These are phyloP conservation scores for Aspergillus nomiae DNA, from an alignment of 2,329 filamentous ascomycete genomes.

Conservation along the genomic window DNA sequence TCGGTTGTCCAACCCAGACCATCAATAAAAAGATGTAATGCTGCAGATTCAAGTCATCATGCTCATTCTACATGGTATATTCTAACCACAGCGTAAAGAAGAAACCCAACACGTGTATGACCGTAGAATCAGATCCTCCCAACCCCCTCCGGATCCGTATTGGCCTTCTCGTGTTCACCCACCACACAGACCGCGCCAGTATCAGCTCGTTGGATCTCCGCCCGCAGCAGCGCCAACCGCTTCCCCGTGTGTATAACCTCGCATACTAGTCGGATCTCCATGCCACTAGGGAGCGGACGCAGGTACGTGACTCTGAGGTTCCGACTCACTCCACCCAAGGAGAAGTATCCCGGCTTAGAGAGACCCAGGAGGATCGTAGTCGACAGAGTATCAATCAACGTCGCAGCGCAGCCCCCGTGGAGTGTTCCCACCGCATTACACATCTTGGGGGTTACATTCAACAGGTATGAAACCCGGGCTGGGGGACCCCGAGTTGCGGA, in stretches of 20 bases:
- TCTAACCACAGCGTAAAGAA: neutral
- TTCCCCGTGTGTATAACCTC: slow-evolving; percentile 62
- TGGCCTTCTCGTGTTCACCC: slow-evolving; percentile 68
- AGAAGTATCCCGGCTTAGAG: slow-evolving; percentile 62
- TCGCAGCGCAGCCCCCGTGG: slow-evolving; percentile 76
- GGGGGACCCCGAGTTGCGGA: slow-evolving; percentile 38
- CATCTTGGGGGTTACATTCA: slow-evolving; percentile 76
- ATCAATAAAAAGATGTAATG: neutral
- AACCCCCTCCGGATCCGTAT: slow-evolving; percentile 52
- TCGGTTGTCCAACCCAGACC: neutral
- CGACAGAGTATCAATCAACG: slow-evolving; percentile 69
- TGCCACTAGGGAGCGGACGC: slow-evolving; percentile 59
- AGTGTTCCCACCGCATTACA: slow-evolving; percentile 91
- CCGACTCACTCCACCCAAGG: slow-evolving; percentile 64
- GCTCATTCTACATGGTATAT: neutral
- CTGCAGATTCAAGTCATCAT: neutral
- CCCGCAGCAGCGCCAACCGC: slow-evolving; percentile 56
- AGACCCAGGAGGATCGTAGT: slow-evolving; percentile 60
- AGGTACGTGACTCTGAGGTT: slow-evolving; percentile 69
- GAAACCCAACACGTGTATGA: neutral
- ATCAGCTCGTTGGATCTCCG: slow-evolving; percentile 56
- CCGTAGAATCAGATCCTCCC: slow-evolving; percentile 12
- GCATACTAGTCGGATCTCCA: slow-evolving; percentile 56
- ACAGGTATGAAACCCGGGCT: slow-evolving; percentile 35
- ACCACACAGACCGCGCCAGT: slow-evolving; percentile 58